Evolutionary conservation across 2,329 filamentous ascomycete species (phyloP).

Genomic region (Xylariales sp.): DNA sequence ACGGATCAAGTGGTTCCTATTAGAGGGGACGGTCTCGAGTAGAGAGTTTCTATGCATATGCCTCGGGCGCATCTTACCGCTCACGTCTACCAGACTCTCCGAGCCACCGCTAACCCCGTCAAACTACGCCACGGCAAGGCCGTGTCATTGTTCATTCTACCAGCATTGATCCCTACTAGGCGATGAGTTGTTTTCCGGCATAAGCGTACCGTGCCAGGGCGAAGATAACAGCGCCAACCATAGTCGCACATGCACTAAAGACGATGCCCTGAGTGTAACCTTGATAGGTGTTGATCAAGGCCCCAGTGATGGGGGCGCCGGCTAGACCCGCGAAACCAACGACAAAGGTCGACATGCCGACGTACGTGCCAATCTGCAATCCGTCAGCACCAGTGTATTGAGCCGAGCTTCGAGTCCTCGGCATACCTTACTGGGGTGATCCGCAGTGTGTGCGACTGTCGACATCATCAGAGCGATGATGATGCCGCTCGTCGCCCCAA

Average conservation of each 20-base stretch:
- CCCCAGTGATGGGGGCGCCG: slow-evolving; percentile 22
- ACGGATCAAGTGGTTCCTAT: too few relatives aligned
- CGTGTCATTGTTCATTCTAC: too few relatives aligned
- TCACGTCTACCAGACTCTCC: too few relatives aligned
- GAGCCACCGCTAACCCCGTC: too few relatives aligned
- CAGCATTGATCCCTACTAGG: slow-evolving; percentile 17
- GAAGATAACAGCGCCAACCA: slow-evolving; percentile 10
- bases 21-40: too few relatives aligned
- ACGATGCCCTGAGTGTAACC: slow-evolving; percentile 9
- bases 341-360: slow-evolving; percentile 11
- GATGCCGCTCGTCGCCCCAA: slow-evolving; percentile 11
- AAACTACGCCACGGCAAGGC: too few relatives aligned
- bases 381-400: too few relatives aligned
- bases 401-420: too few relatives aligned
- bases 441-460: slow-evolving; percentile 10
- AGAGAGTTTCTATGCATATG: too few relatives aligned
- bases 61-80: too few relatives aligned
- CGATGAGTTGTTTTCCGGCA: slow-evolving; percentile 8
- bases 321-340: slow-evolving; percentile 18
- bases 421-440: slow-evolving; percentile 8
- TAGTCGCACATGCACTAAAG: slow-evolving; percentile 2
- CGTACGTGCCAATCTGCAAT: slow-evolving; percentile 12
- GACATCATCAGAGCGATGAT: slow-evolving; percentile 13
- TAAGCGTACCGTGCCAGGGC: slow-evolving; percentile 5
- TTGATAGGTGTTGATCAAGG: slow-evolving; percentile 14